phyloP scores from a whole-genome alignment of 345 rosid species.

The Gynandropsis gynandra region DNA sequence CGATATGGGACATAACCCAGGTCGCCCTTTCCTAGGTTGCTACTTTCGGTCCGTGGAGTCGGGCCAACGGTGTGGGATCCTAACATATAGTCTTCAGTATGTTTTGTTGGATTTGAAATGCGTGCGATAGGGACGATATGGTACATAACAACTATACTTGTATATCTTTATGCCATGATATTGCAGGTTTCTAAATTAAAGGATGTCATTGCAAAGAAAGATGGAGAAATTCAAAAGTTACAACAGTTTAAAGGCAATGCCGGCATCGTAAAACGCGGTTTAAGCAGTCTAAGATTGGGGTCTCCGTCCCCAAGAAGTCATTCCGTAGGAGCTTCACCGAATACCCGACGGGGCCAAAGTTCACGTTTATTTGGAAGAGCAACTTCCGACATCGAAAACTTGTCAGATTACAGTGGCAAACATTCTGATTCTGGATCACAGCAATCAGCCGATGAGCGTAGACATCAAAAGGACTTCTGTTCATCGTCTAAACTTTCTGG shows the following conservation, averaged over 20 bases:
- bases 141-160: background rate
- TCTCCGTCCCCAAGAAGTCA: constrained; percentile 66
- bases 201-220: constrained; percentile 62
- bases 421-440: constrained; percentile 67
- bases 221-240: constrained; percentile 66
- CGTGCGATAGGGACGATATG: no score
- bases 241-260: constrained; percentile 42
- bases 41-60: no score
- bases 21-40: no score
- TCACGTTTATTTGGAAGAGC: constrained; percentile 34
- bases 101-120: no score
- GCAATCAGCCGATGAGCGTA: constrained; percentile 43
- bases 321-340: constrained; percentile 46
- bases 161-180: constrained; percentile 15
- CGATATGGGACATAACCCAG: background rate
- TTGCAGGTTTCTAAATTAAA: constrained; percentile 68
- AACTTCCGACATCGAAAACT: constrained; percentile 55
- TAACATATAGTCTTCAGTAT: no score
- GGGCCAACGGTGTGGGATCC: no score
- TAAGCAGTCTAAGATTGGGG: constrained; percentile 38
- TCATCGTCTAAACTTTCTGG: constrained; percentile 35
- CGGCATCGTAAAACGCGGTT: constrained; percentile 39
- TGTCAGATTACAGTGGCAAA: constrained; percentile 56
- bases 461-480: constrained; percentile 28
- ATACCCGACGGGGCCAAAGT: constrained; percentile 33